Base-by-base conservation (phyloP, 1,284 basidiomycete species). In the Bondarzewia mesenterica region DNA sequence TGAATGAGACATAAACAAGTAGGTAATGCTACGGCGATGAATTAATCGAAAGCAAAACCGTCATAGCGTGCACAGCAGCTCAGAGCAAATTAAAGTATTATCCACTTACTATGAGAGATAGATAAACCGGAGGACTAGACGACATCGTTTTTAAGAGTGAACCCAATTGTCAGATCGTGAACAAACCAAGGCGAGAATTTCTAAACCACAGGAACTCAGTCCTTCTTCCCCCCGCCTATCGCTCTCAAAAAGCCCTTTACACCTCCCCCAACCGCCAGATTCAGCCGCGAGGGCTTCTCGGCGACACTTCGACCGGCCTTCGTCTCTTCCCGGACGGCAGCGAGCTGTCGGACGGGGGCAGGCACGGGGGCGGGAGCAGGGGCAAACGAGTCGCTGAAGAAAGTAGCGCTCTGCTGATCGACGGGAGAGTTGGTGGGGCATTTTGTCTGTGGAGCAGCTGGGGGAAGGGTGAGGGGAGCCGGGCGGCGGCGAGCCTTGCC, bases 381-480 rank as follows among this genome's bases (percentile, higher is more conserved):
- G 2, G 37, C 40, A 23, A 50, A 50, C 35, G 44, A 35, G 42
- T 50, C 49, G 3, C 10, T n/a, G 22, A 50, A 36, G 43, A 49
- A 49, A 7, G 22, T 18, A 6, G 48, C 42, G 14, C 42, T n/a
- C 6, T 15, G 23, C 14, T 32, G 22, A 6, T 14, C 39, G 15
- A 26, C 25, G 3, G 44, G 46, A 29, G 46, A 44, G 39, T 43
- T 44, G 22, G 42, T 23, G 3, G 46, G 40, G 29, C 27, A 38
- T 22, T 37, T 23, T 18, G 23, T 42, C 32, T 27, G 44, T 14
- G 44, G 14, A 27, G 23, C 23, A 3, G 63, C 60, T 2, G 62
- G 62, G 46, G 48, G 54, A 21, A 76, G 64, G 40, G 64, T 69
- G 48, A 76, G 65, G 0, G 74, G 74, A 3, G 74, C 65, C 2